Conservation (phyloP, 495 filamentous ascomycete genomes). For the Xylaria nigripes region DNA sequence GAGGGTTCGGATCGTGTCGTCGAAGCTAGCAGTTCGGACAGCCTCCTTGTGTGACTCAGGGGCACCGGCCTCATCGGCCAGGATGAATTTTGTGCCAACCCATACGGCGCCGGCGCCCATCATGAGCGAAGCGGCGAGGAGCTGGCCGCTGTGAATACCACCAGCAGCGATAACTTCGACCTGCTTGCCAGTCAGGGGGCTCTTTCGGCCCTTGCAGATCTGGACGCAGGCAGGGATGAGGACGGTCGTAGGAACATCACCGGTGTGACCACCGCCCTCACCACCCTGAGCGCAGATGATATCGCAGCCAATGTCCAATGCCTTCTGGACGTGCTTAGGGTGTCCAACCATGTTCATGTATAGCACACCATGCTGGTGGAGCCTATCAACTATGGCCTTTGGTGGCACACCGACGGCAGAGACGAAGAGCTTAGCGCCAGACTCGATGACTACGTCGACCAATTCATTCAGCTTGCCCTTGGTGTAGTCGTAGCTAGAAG, state of each 20-base stretch:
- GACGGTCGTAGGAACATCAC: conserved; percentile 79
- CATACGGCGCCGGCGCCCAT: conserved; percentile 88
- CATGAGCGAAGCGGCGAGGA: conserved; percentile 83
- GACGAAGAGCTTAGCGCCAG: conserved; percentile 86
- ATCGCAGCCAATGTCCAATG: conserved; percentile 78
- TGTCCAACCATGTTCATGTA: conserved; percentile 99
- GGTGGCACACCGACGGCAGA: conserved; percentile 94
- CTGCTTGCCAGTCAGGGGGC: conserved; percentile 73
- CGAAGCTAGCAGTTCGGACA: conserved; percentile 81
- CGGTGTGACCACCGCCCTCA: conserved; percentile 87
- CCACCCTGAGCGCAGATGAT: conserved; percentile 92
- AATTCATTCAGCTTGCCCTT: conserved; percentile 95
- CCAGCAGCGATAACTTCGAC: conserved; percentile 92
- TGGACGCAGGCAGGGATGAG: conserved; percentile 87
- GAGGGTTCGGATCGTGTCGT: conserved; percentile 91
- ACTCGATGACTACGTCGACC: conserved; percentile 85
- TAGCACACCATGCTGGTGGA: conserved; percentile 78
- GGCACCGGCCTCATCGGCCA: conserved; percentile 88
- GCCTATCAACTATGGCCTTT: conserved; percentile 73
- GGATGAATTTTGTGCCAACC: conserved; percentile 94
- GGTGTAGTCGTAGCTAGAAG: conserved; percentile 90
- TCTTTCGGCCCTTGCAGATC: conserved; percentile 70
- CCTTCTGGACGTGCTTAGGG: conserved; percentile 96
- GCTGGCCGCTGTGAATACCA: conserved; percentile 88
- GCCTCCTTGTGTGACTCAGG: conserved; percentile 94